Base-by-base conservation (phyloP, 2,329 filamentous ascomycete genomes). In the Conoideocrella luteorostrata region DNA sequence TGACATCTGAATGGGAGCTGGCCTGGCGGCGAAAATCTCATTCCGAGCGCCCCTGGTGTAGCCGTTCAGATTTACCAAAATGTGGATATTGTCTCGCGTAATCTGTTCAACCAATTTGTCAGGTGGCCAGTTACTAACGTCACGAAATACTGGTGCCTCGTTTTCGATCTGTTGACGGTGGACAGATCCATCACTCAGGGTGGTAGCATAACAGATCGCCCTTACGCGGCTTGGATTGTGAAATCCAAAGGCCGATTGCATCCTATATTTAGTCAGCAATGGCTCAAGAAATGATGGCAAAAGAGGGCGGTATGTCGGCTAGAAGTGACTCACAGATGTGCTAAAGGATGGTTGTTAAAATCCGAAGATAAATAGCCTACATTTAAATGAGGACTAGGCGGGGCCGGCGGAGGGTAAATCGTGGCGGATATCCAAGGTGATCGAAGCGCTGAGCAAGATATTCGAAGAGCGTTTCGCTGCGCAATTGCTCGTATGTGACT, bases 231-330 rank as follows among this genome's bases (percentile, higher is more conserved):
- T 65, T 0, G 74, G 74, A 54, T 95, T 72, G 59, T 98, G 93
- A 46, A 97, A 74, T 0, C 93, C 93, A 65, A 98, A 98, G 5
- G 97, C 90, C 1, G 93, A 97, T 67, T 98, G 93, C 93, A 98
- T 98, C 44, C 76, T 80, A 44, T 17, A 26, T 11, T 22, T 18
- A 11, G 11, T 37, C 10, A 43, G 35, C n/a, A n/a, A n/a, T 30
- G 13, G 7, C 15, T 17, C 17, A 20, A 12, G 24, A n/a, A 10
- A 20, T 21, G 9, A n/a, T 15, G 7, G 24, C 11, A 21, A 33
- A 32, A 4, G 7, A 12, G 23, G 11, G 15, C 20, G 6, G 23
- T 7, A 6, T 13, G 7, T 13, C 9, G 21, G 26, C 9, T 9
- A n/a, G 10, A 21, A 30, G 23, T 22, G 22, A 56, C 75, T 67